A percentile compares a stretch with the other conserved stretches of the same genome.
Evolutionary conservation across 352 stramenopile genomes (phyloP).

Genomic region (Globisporangium acanthophoron): DNA sequence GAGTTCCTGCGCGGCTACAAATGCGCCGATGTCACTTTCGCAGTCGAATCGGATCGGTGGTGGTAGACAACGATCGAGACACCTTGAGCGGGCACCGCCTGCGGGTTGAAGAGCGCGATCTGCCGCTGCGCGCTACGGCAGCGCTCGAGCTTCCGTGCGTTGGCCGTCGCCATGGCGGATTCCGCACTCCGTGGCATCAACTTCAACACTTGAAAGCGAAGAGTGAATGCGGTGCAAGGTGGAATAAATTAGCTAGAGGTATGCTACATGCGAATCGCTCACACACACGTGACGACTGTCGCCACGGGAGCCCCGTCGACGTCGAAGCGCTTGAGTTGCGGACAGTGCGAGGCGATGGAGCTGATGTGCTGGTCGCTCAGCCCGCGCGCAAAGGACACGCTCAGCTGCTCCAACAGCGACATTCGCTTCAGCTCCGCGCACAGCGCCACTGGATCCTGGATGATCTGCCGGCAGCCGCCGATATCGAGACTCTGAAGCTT

Average conservation of each 20-base stretch:
- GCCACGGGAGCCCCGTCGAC: constrained; percentile 34
- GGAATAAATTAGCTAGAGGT: constrained; percentile 1
- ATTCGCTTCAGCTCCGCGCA: constrained; percentile 38
- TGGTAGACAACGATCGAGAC: too few relatives aligned
- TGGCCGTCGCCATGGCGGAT: constrained; percentile 2
- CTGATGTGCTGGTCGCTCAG: constrained; percentile 39
- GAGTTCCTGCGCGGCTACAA: constrained; percentile 48
- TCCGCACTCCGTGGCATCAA: constrained; percentile 5
- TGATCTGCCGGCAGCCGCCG: constrained; percentile 49
- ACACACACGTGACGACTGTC: constrained; percentile 13
- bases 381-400: constrained; percentile 46
- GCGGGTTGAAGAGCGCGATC: constrained; percentile 53
- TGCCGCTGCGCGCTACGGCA: constrained; percentile 38
- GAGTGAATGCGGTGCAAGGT: not conserved
- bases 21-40: not conserved
- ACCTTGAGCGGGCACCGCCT: constrained; percentile 43
- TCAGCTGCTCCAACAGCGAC: constrained; percentile 40
- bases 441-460: constrained; percentile 41
- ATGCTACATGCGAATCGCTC: not conserved
- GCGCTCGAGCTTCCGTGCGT: constrained; percentile 29
- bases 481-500: constrained; percentile 49
- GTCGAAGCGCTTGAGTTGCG: constrained; percentile 48
- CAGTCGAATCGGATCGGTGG: not conserved
- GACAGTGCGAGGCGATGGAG: constrained; percentile 51
- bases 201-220: constrained; percentile 22